Conservation (phyloP, 768 basidiomycete genomes). For the Naganishia onofrii region DNA sequence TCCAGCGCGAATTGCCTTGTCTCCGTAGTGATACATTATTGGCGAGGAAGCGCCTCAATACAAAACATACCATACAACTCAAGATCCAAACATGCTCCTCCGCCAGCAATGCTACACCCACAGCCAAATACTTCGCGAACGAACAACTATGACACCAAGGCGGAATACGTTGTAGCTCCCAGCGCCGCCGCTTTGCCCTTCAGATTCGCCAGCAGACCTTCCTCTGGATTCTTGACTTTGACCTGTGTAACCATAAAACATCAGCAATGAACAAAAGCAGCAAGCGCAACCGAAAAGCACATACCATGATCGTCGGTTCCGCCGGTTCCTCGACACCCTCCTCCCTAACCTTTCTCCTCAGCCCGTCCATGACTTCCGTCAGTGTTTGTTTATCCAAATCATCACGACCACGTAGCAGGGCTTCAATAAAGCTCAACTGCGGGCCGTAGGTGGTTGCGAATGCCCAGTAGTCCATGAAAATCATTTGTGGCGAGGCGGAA, state of each 20-base stretch:
- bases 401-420: slow-evolving; percentile 79
- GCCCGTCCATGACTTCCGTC: slow-evolving; percentile 87
- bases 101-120: too few species aligned
- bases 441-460: slow-evolving; percentile 94
- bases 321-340: slow-evolving; percentile 56
- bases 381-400: slow-evolving; percentile 86
- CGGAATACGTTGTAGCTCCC: slow-evolving; percentile 18
- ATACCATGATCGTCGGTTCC: slow-evolving; percentile 52
- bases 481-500: slow-evolving; percentile 80
- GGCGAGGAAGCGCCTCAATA: not conserved
- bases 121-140: too few species aligned
- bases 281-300: slow-evolving; percentile 9
- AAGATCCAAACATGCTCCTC: too few species aligned
- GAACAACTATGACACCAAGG: slow-evolving; percentile 1
- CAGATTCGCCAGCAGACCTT: slow-evolving; percentile 26
- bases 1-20: too few species aligned
- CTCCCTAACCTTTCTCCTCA: slow-evolving; percentile 88
- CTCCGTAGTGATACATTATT: not conserved
- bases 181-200: slow-evolving; percentile 24
- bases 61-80: slow-evolving; percentile 11
- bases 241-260: not conserved
- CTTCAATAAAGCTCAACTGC: slow-evolving; percentile 85
- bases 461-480: slow-evolving; percentile 85
- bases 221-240: slow-evolving; percentile 23
- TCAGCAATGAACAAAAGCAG: not conserved